Evolutionary conservation across 2,329 filamentous ascomycete species (phyloP), one percentile per base, ranked within the genome.

Genomic region (Calonectria naviculata): DNA sequence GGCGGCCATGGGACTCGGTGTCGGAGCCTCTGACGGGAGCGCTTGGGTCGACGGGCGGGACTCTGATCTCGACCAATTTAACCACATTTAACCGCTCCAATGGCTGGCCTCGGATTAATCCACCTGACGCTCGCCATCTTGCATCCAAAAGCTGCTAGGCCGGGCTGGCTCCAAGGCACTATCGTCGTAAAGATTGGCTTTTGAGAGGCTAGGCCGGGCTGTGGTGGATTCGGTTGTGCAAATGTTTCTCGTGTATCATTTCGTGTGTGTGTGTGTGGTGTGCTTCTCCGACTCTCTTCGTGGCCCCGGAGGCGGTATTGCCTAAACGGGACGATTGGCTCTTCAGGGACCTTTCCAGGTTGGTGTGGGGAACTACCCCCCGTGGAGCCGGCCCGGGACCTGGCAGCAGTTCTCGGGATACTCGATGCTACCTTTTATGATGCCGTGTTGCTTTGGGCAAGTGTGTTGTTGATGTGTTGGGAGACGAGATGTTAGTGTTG

Each of bases 11-110:
- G 46, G 44, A 46, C 41, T 67, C 63, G 63, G 63, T 63, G 63
- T 63, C 54, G 54, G 64, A 34, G 29, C 38, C 47, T 69, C 67
- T 61, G 62, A 70, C 66, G 66, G 70, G 70, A 56, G 70, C 70
- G 66, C 70, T 70, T 70, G 56, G 56, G 44, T 41, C 13, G 41
- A 66, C 58, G 24, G 64, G 38, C 24, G 36, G 31, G 29, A 26
- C 28, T 47, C 49, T 38, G 44, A 52, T 46, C 42, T 62, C 44
- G 42, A 58, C 21, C 19, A 68, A 62, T 73, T 73, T 73, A 73
- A 21, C 71, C 71, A 65, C 26, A 58, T 71, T 73, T 73, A 73
- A 52, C 71, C 71, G 71, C 71, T 24, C 71, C 71, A 73, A 73
- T 73, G 26, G 44, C 41, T 2, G 24, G 7, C 42, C 44, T 52